phyloP scores from a whole-genome alignment of 371 early-diverging fungal species.

The Quaeritorhiza haematococci region DNA sequence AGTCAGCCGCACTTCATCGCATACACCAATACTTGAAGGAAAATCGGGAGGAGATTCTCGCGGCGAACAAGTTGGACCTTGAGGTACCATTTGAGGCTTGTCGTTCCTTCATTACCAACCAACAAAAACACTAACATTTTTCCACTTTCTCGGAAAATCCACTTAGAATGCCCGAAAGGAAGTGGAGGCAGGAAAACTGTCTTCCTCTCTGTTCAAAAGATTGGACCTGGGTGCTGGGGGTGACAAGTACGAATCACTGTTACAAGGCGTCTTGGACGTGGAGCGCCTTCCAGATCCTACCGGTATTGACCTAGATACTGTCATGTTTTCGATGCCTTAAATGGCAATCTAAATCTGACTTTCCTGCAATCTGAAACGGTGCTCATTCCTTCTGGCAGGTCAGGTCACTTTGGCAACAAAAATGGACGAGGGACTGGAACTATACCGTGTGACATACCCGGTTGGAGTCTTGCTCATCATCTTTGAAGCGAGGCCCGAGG shows the following conservation, averaged over 20 bases:
- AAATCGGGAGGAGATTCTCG: slow-evolving; percentile 65
- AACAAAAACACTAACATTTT: not conserved
- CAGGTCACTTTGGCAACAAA: slow-evolving; percentile 72
- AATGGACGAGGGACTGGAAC: slow-evolving; percentile 74
- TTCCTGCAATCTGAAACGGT: not conserved
- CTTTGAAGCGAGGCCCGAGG: slow-evolving; percentile 98
- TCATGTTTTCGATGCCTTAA: not conserved
- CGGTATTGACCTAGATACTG: slow-evolving; percentile 27
- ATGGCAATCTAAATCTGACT: too few relatives aligned
- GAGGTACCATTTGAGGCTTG: slow-evolving; percentile 43
- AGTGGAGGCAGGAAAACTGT: slow-evolving; percentile 71
- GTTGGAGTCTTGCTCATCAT: slow-evolving; percentile 93
- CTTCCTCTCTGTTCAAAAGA: slow-evolving; percentile 76
- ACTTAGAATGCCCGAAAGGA: slow-evolving; percentile 57
- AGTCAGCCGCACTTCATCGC: slow-evolving; percentile 68
- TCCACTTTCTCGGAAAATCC: not conserved
- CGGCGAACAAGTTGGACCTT: slow-evolving; percentile 78
- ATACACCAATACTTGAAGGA: slow-evolving; percentile 69
- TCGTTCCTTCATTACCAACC: not conserved
- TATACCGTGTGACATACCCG: slow-evolving; percentile 86
- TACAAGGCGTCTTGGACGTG: slow-evolving; percentile 87
- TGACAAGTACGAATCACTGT: slow-evolving; percentile 77
- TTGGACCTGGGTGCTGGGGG: slow-evolving; percentile 80
- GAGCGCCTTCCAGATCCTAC: slow-evolving; percentile 79
- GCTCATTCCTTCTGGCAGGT: slow-evolving; percentile 11